Percentiles rank a stretch among this genome's conserved stretches.
Conservation (phyloP, 140 eudicot genomes). For the Bidens hawaiensis region DNA sequence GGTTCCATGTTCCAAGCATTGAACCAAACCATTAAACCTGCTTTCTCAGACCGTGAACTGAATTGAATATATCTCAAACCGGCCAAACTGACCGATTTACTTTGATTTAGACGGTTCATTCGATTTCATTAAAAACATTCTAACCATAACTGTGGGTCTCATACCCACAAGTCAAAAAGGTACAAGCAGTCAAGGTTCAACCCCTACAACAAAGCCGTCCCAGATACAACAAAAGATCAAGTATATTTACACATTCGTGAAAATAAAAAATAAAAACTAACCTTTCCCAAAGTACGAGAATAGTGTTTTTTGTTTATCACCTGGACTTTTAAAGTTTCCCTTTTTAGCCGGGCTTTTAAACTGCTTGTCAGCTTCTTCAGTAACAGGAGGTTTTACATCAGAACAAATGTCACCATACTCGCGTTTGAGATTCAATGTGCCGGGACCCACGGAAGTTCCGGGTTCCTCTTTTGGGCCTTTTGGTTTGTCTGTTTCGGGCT, state of each 20-base stretch:
- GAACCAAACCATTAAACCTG: not conserved
- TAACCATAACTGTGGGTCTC: not conserved
- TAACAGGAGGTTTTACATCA: constrained; percentile 27
- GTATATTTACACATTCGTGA: constrained; percentile 8
- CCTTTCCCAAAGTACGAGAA: constrained; percentile 62
- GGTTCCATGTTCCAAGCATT: not conserved
- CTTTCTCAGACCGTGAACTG: not conserved
- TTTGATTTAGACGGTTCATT: not conserved
- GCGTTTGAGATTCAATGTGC: constrained; percentile 36
- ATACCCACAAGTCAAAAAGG: not conserved
- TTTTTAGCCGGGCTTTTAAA: constrained; percentile 38
- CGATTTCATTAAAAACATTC: not conserved
- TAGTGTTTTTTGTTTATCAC: constrained; percentile 60
- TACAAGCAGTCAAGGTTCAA: not conserved
- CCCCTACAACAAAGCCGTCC: constrained; percentile 6
- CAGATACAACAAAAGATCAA: constrained; percentile 4
- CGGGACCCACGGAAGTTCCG: constrained; percentile 21
- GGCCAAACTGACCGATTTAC: not conserved
- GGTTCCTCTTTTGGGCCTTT: constrained; percentile 46
- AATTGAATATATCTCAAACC: not conserved
- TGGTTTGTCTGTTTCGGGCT: constrained; percentile 34
- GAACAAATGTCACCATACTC: constrained; percentile 37
- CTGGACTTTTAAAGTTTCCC: constrained; percentile 31
- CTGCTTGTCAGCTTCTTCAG: constrained; percentile 21
- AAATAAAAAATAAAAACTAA: constrained; percentile 14